Evolutionary conservation across 2,329 filamentous ascomycete genomes (phyloP), one percentile per base, ranked within the genome.

Genomic region (Venturia effusa): DNA sequence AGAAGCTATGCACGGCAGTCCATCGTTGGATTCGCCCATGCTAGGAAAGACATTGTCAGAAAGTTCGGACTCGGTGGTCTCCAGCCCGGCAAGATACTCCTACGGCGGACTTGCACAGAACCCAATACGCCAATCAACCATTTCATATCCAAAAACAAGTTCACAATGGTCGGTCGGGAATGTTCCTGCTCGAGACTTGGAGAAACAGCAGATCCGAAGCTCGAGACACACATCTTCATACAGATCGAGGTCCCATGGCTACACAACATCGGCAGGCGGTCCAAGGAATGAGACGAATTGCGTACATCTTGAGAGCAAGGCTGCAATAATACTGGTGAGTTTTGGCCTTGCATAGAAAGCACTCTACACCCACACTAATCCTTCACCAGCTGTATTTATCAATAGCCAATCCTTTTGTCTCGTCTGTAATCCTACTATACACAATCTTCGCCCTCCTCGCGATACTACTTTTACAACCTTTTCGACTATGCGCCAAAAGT

Each of bases 341-440:
- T 27, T 19, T 11, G 4, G 2, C 19, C 34, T 22, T 27, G 11
- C n/a, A 24, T 15, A 10, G 48, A 34, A 41, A 41, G 2, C 7
- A 15, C 59, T 27, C 59, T n/a, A 17, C 19, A 41, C 11, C 59
- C 19, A 43, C 5, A 43, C 43, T 62, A 51, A 62, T 41, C 3
- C 8, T 17, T 13, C 5, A 15, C 13, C 15, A 64, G 63, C 17
- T 64, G 8, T 64, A 80, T 69, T 76, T 84, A 41, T 82, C 81
- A 24, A 72, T 76, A 30, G 79, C 83, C 19, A 80, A 82, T 67
- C 80, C 81, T 15, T 69, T 84, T 7, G 77, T 85, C 68, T 84
- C 83, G 62, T 68, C 83, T 39, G 70, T 78, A 66, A 80, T 83
- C 67, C 75, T 78, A 45, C 65, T 84, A 60, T 87, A 84, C 76